Base-by-base conservation (phyloP, 202 grass and related monocot species). In the Zizania palustris region DNA sequence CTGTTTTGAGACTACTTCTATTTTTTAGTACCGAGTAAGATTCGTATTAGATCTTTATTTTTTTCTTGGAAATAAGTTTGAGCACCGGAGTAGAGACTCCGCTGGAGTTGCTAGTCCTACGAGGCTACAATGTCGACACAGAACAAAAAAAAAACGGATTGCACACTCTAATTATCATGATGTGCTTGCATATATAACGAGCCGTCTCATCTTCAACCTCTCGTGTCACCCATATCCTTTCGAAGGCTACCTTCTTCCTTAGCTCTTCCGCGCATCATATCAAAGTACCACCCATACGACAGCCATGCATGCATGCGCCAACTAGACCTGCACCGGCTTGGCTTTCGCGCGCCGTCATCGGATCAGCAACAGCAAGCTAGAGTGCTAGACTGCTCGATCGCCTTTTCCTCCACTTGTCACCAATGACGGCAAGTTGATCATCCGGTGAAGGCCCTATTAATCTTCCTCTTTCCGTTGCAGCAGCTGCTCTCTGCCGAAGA, bases 191-290 rank as follows among this genome's bases (percentile, higher is more conserved):
- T 46, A 44, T 14, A 74, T 46, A 44, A 44, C 13, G 73, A 63
- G 33, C 43, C 58, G 44, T 75, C 73, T 63, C 43, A 7, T 63
- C 73, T 41, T 19, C 28, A 46, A 49, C 43, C 22, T 18, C 28
- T 2, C 7, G 22, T 16, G 21, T 18, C 9, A 33, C 16, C 35
- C 45, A 65, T 53, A 60, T 39, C 6, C 65, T 76, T 41, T n/a
- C 14, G 5, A 0, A 9, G n/a, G 51, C n/a, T n/a, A n/a, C n/a
- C n/a, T 55, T 55, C n/a, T 55, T 55, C n/a, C 9, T 20, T 16
- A 55, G 6, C 16, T 7, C 6, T 19, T 19, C 28, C 28, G 28
- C 28, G 28, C 28, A 28, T 28, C 28, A 28, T 28, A 28, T 28
- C 28, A 28, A 28, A 28, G 28, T 28, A 28, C 2, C 28, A 28